Conservation (phyloP, 31 red algal species). For the Endocladia muricata region DNA sequence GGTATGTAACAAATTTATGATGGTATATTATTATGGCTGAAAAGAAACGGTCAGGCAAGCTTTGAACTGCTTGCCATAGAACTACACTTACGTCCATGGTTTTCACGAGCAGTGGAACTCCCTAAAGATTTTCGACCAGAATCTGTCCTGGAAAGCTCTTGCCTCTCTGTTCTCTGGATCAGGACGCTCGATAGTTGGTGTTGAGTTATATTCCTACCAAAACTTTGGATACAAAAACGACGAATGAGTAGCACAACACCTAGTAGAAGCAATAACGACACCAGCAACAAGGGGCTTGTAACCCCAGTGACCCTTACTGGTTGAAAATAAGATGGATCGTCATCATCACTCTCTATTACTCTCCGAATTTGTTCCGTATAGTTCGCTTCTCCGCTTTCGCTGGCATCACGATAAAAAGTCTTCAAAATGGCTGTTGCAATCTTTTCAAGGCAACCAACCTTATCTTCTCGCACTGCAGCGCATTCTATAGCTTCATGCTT, state of each 20-base stretch:
- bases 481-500: constrained; percentile 10
- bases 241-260: not conserved
- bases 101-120: too few relatives aligned
- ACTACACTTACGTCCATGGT: too few relatives aligned
- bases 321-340: not conserved
- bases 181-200: not conserved
- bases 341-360: constrained; percentile 12
- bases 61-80: too few relatives aligned
- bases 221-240: not conserved
- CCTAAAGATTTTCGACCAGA: too few relatives aligned
- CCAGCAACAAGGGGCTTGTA: not conserved
- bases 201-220: not conserved
- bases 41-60: too few relatives aligned
- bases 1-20: too few relatives aligned
- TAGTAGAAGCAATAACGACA: not conserved
- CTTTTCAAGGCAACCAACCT: not conserved
- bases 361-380: not conserved
- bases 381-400: not conserved
- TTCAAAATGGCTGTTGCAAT: not conserved
- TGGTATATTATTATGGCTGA: too few relatives aligned
- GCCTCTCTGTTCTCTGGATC: not conserved
- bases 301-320: not conserved
- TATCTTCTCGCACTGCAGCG: not conserved
- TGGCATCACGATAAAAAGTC: not conserved
- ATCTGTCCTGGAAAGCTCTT: too few relatives aligned